phyloP scores from a whole-genome alignment of 2,329 filamentous ascomycete genomes.

The Fusarium irregulare region DNA sequence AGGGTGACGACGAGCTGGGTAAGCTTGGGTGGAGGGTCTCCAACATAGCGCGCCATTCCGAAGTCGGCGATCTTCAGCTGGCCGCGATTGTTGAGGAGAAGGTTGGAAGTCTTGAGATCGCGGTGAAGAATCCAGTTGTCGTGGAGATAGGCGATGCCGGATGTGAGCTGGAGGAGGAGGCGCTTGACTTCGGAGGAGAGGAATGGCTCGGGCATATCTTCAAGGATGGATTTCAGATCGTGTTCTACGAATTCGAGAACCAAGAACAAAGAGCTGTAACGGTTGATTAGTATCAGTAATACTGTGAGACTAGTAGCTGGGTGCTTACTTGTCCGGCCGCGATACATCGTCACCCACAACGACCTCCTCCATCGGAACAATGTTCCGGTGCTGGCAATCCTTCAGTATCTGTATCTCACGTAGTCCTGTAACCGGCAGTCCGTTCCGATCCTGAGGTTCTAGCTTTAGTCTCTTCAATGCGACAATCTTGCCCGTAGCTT shows the following conservation, averaged over 20 bases:
- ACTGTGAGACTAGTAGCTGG: slow-evolving; percentile 32
- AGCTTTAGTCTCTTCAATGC: slow-evolving; percentile 95
- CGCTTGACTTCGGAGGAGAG: slow-evolving; percentile 93
- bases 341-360: slow-evolving; percentile 75
- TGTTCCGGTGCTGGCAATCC: slow-evolving; percentile 82
- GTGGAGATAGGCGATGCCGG: slow-evolving; percentile 87
- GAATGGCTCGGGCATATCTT: slow-evolving; percentile 95
- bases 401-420: slow-evolving; percentile 93
- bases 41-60: slow-evolving; percentile 93
- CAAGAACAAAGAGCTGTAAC: slow-evolving; percentile 77
- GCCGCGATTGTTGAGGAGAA: slow-evolving; percentile 94
- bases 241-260: slow-evolving; percentile 99
- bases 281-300: slow-evolving; percentile 18
- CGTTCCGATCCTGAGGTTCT: slow-evolving; percentile 76
- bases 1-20: slow-evolving; percentile 95
- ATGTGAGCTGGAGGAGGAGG: slow-evolving; percentile 82
- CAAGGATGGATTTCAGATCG: slow-evolving; percentile 91
- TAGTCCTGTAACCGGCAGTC: slow-evolving; percentile 90
- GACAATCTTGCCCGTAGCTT: slow-evolving; percentile 80
- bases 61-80: slow-evolving; percentile 97
- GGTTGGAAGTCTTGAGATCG: slow-evolving; percentile 92
- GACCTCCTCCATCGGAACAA: slow-evolving; percentile 85
- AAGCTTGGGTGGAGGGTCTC: slow-evolving; percentile 79
- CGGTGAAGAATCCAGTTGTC: slow-evolving; percentile 91
- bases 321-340: slow-evolving; percentile 64